phyloP scores from a whole-genome alignment of 331 rosid genomes.

The Rosa hybrid region DNA sequence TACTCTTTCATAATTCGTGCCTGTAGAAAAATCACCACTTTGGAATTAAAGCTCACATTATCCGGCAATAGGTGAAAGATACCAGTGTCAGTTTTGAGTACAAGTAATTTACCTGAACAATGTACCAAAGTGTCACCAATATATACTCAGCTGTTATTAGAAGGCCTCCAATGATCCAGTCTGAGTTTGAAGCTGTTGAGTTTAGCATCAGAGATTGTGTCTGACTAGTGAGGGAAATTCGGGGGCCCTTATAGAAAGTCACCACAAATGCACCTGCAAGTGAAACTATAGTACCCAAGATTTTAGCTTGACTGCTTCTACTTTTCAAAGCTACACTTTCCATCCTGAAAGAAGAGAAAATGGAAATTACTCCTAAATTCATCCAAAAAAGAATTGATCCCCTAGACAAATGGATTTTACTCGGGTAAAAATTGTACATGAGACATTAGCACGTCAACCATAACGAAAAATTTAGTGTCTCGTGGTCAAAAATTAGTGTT shows the following conservation, averaged over 20 bases:
- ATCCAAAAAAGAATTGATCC: background rate
- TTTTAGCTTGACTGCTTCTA: conserved; percentile 64
- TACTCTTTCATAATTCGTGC: conserved; percentile 89
- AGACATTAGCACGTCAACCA: background rate
- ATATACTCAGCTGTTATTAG: conserved; percentile 73
- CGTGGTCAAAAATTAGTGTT: background rate
- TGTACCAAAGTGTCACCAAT: conserved; percentile 71
- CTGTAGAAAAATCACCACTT: conserved; percentile 35
- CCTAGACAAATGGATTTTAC: background rate
- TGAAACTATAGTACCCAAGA: conserved; percentile 70
- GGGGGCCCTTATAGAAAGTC: conserved; percentile 73
- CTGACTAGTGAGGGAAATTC: conserved; percentile 30
- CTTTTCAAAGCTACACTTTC: conserved; percentile 52
- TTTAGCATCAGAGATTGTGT: background rate
- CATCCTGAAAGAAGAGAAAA: conserved; percentile 47
- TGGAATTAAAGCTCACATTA: background rate
- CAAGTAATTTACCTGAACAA: conserved; percentile 59
- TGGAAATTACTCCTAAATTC: background rate
- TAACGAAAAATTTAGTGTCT: background rate
- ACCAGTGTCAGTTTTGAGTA: background rate
- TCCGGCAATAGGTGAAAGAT: background rate
- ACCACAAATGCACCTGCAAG: conserved; percentile 85
- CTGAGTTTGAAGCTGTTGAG: conserved; percentile 32
- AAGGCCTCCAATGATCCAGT: conserved; percentile 81
- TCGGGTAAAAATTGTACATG: background rate